Base-by-base conservation (phyloP, 441 rosid genomes). In the Capsella rubella region DNA sequence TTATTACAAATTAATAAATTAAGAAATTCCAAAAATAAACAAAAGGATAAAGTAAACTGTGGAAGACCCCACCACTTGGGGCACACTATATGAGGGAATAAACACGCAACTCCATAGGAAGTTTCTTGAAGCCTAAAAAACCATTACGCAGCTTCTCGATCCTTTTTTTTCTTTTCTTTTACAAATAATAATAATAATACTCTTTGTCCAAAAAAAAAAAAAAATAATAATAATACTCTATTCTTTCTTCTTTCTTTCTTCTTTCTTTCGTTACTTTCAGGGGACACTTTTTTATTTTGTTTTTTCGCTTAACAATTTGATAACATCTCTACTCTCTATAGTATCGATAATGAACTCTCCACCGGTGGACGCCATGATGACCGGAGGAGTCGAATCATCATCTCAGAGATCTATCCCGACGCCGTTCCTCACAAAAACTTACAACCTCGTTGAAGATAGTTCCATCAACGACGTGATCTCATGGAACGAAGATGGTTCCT, bases 401-500 rank as follows among this genome's bases (percentile, higher is more conserved):
- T 73, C 86, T 15, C 90, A 81, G 21, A 77, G 87, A 73, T 65
- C 87, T 9, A 32, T 75, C 4, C 93, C 89, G 6, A 88, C 90
- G 28, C 93, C 90, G 69, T 88, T 88, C 64, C 72, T 88, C 27
- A 83, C 75, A 3, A 86, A 88, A 64, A 88, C 92, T 0, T 88
- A 72, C 57, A 87, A 86, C 65, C 78, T 88, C 21, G 92, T 86
- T 1, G 86, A 86, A 39, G 92, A 88, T 71, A 81, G 25, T n/a
- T 54, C 82, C 5, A 80, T 82, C 29, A 81, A 88, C 72, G 86
- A 83, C n/a, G 83, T 88, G 2, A 86, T 88, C 74, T 88, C 90
- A 0, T 88, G 92, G 92, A 88, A 82, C 77, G 81, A 83, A 31
- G 88, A 86, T 43, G 92, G 90, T 75, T 84, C 88, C 9, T 78